Evolutionary conservation across 306 rosid genomes (phyloP), one percentile per base, ranked within the genome.

Genomic region (Quercus gilva): DNA sequence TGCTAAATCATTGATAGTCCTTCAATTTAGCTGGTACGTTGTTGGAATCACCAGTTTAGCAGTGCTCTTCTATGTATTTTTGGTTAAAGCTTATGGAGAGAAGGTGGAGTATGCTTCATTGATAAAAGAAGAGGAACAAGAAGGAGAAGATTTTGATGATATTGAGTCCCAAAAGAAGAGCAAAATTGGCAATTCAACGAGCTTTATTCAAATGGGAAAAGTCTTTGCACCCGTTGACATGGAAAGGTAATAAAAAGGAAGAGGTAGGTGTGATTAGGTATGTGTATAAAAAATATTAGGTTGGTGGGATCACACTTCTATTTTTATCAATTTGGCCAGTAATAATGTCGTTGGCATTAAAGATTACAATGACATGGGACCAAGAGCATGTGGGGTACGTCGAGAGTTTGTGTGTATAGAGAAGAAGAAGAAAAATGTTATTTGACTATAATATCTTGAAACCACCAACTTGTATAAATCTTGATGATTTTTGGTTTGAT

Each of bases 21-120:
- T 95, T 33, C 83, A 80, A 9, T 95, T 92, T 79, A 95, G 97
- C 55, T 95, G 97, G 97, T 85, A 52, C 63, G 51, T 95, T 55
- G 86, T 89, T 11, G 79, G 41, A 0, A 55, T 87, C 4, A 75
- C 94, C 3, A 17, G 81, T 78, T 86, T 89, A 1, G 85, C 85
- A 0, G 67, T 92, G 4, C 53, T 81, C 17, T 52, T 86, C 1
- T 84, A 92, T 69, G 74, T 95, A 79, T 8, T 63, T 77, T 31
- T 92, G 89, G 76, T 63, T 4, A 87, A 75, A 71, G 9, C 76
- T 5, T 90, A 82, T 21, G 90, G 79, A 1, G 77, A 77, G 26
- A 82, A 86, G 25, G 43, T 43, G 0, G 49, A 60, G 21, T 92
- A 94, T 73, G 75, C 87, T 45, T 59, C 94, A 0, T 26, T 92